Evolutionary conservation across 192 early-diverging fungal genomes (phyloP), one percentile per base, ranked within the genome.

Genomic region (Cetraspora pellucida): DNA sequence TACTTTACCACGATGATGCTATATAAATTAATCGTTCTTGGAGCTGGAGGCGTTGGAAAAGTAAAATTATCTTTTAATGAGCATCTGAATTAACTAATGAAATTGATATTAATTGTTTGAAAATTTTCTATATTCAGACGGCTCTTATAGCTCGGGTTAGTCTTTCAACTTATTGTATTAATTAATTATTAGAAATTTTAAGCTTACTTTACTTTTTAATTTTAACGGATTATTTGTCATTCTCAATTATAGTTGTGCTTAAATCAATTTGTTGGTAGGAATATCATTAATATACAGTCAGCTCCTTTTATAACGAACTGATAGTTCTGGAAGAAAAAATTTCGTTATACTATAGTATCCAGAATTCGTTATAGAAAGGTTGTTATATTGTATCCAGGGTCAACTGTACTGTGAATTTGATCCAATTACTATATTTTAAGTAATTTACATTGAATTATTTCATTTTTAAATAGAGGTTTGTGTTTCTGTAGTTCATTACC

Each of bases 241-340:
- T 25, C 28, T 28, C 16, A 28, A 28, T 28, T 28, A 10, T 72
- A 83, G 81, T 63, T 86, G 6, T 85, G 80, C 70, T 50, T 83
- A 25, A 81, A 83, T 74, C 85, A 82, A 59, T 86, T 86, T 80
- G 82, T 83, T 71, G 82, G 81, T 86, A 79, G 74, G 81, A 72
- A 61, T 64, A 77, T 28, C 25, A n/a, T 27, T n/a, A 10, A 27
- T 58, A 11, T 19, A 23, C 44, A 16, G n/a, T 14, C 37, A 37
- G 1, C 37, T 37, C 37, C 16, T 13, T 44, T 17, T n/a, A 3
- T 60, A 44, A 37, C 23, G 72, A 46, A 47, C 0, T 21, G 23
- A 19, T 43, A 21, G 16, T 50, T 30, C 25, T 57, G n/a, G 3
- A 23, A 37, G 37, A 37, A 37, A 37, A 37, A 37, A 37, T 6